Evolutionary conservation across 2,329 filamentous ascomycete genomes (phyloP).

Genomic region (Hypoxylon sp.): DNA sequence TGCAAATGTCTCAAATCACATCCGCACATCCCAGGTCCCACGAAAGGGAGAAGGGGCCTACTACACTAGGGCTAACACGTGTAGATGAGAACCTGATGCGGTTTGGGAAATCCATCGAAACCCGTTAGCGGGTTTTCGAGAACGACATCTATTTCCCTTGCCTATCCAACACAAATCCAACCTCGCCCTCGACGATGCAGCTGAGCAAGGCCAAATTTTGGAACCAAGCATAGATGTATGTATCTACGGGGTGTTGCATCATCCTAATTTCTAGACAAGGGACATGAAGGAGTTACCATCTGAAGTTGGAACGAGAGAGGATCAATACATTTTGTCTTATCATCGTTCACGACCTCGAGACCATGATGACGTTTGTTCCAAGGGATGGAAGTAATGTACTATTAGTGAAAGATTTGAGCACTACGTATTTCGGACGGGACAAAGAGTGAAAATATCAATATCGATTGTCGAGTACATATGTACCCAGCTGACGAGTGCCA

Average conservation of each 20-base stretch:
- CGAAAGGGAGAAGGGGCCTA: conserved; percentile 21
- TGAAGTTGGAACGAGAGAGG: conserved; percentile 41
- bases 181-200: conserved; percentile 40
- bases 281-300: conserved; percentile 38
- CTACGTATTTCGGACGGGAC: conserved; percentile 43
- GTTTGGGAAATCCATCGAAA: conserved; percentile 32
- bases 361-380: conserved; percentile 39
- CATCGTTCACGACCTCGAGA: conserved; percentile 39
- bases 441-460: conserved; percentile 46
- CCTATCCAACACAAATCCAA: conserved; percentile 43
- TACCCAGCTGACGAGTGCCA: not conserved
- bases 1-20: conserved; percentile 19
- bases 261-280: conserved; percentile 46
- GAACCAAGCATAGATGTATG: conserved; percentile 52
- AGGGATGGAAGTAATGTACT: conserved; percentile 51
- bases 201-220: conserved; percentile 47
- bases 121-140: conserved; percentile 29
- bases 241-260: conserved; percentile 45
- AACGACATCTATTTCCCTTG: conserved; percentile 43
- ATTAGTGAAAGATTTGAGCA: conserved; percentile 52
- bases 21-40: conserved; percentile 7
- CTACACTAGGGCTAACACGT: conserved; percentile 24
- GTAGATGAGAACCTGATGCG: conserved; percentile 17
- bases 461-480: conserved; percentile 26
- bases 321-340: conserved; percentile 45